Base-by-base conservation (phyloP, 352 stramenopile species). In the Pilasporangium apinafurcum region DNA sequence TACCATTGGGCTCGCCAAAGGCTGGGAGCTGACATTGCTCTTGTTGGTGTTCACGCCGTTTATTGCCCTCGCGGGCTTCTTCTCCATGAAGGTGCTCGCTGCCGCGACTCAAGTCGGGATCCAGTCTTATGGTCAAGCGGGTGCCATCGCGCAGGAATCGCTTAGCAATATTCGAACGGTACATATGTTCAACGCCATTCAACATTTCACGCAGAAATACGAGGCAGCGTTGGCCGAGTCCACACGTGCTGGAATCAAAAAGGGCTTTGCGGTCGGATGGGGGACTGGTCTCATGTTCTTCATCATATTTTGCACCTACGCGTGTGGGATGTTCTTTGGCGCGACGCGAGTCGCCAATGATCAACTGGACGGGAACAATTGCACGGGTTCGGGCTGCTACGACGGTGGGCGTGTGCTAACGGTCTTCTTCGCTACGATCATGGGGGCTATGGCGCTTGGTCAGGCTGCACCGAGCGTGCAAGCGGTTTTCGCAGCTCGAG, bases 271-370 rank as follows among this genome's bases (percentile, higher is more conserved):
- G 0, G 68, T 85, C 17, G 67, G 73, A 8, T 64, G 64, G 45
- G 77, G 74, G 3, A 86, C 63, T 3, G 74, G 71, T 4, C 27
- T 83, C 13, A 85, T 89, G 61, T 86, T 87, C 33, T 62, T 80
- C 33, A 68, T 62, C 3, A 56, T 79, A 1, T 80, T 83, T 45
- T 80, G 72, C 47, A 83, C 75, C 14, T 94, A 94, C 51, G 78
- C 70, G 12, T 51, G 67, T 3, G 83, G 83, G 6, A 82, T 94
- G 65, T 91, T 69, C 62, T 92, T 86, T 36, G 81, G 83, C 6
- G 74, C 79, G 3, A 50, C 83, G 3, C 65, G 81, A 56, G 60
- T 90, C 13, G 62, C 64, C 4, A 70, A 83, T 43, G 78, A 88
- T 37, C 65, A 79, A 21, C 48, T 83, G 9, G 61, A 60, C 8